Percentiles rank a stretch among this genome's conserved stretches.
These are phyloP conservation scores for Colletotrichum phormii DNA, from an alignment of 2,329 filamentous ascomycete species.

Conservation along the genomic window DNA sequence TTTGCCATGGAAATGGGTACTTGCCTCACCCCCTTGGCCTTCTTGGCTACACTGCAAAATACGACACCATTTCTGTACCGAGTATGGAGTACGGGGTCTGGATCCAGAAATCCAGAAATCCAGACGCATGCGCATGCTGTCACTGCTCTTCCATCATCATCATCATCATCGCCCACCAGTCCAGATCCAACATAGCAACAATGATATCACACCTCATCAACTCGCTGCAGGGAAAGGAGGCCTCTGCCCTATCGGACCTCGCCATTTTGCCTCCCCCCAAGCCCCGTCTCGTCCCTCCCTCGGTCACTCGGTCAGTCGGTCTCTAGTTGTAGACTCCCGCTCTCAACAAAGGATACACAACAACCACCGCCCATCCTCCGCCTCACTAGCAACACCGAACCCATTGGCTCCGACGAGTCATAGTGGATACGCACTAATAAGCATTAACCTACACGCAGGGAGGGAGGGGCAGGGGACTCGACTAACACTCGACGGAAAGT, in stretches of 20 bases:
- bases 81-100: background rate
- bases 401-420: conserved; percentile 5
- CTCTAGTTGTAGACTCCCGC: conserved; percentile 3
- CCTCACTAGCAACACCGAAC: background rate
- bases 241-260: conserved; percentile 13
- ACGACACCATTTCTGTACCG: conserved; percentile 9
- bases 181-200: background rate
- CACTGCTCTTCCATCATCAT: conserved; percentile 10
- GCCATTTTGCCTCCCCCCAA: background rate
- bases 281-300: background rate
- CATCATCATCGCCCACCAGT: background rate
- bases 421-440: conserved; percentile 13
- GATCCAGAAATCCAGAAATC: background rate
- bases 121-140: conserved; percentile 22
- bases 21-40: background rate
- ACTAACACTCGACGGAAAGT: conserved; percentile 6
- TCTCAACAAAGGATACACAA: background rate
- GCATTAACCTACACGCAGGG: background rate
- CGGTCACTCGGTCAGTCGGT: background rate
- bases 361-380: background rate
- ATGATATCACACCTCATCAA: conserved; percentile 34
- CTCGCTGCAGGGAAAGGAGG: conserved; percentile 3
- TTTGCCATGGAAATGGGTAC: conserved; percentile 32
- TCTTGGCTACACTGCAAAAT: background rate
- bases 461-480: background rate